Evolutionary conservation across 2,329 filamentous ascomycete genomes (phyloP), one percentile per base, ranked within the genome.

Genomic region (Macrophomina phaseolina): DNA sequence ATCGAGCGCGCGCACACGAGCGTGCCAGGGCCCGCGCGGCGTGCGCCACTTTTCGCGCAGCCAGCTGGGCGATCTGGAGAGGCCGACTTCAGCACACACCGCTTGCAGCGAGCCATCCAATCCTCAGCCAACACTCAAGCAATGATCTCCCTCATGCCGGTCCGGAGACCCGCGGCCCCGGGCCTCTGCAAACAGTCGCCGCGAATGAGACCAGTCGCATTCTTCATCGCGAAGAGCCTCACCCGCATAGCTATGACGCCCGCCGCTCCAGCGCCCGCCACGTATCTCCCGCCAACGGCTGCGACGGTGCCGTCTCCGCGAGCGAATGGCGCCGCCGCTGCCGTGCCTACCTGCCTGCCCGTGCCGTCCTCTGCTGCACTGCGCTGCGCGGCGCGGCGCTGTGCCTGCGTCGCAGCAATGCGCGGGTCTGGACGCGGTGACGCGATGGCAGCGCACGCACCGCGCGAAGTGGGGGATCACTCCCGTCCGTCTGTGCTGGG

Each of bases 11-110:
- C 56, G 56, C 45, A 62, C 58, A 62, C 58, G 58, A 48, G 45
- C 58, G 32, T 61, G 40, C 56, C 56, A 48, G 56, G 56, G 56
- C 56, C 56, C 56, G 56, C 56, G 56, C 40, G 40, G 23, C 34
- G 61, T 53, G 61, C 46, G 58, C 58, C 58, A 62, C 58, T 62
- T 62, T 62, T 62, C 61, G 61, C 61, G 36, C 60, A 46, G 34
- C 45, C 60, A 52, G 60, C 61, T 64, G 61, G 58, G 61, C 61
- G 61, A 64, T 64, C 61, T 64, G 61, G 48, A 64, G 61, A 64
- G 61, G 61, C 61, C 46, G 36, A 61, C 49, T 52, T 48, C 46
- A 64, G 46, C 46, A 53, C 61, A 42, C 53, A 66, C 64, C 64
- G 64, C 64, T 66, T 66, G 53, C 64, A 66, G 64, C 56, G 55